Evolutionary conservation across 2,329 filamentous ascomycete species (phyloP).

Genomic region (Scortechinia acanthostroma): DNA sequence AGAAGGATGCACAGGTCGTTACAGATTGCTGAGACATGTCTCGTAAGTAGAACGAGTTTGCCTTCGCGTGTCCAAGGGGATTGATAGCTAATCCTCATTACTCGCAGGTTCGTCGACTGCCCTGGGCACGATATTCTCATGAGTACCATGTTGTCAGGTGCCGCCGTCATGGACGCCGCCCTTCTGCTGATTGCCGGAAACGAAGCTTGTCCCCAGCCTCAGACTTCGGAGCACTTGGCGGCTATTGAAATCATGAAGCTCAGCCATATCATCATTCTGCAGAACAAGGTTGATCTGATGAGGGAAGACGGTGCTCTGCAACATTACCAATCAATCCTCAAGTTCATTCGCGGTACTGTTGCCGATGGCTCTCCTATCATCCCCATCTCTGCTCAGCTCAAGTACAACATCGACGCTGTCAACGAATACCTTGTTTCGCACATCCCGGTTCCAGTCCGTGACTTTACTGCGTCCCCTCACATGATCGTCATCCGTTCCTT

Average conservation of each 20-base stretch:
- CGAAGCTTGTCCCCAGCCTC: conserved; percentile 94
- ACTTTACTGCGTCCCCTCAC: conserved; percentile 86
- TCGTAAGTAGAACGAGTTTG: conserved; percentile 59
- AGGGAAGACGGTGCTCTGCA: conserved; percentile 86
- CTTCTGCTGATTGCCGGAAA: conserved; percentile 94
- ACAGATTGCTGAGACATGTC: conserved; percentile 82
- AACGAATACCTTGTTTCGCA: conserved; percentile 85
- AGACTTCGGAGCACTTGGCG: conserved; percentile 96
- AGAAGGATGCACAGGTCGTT: conserved; percentile 81
- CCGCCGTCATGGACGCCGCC: conserved; percentile 98
- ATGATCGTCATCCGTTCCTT: conserved; percentile 98
- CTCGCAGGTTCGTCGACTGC: conserved; percentile 95
- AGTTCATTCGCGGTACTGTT: conserved; percentile 96
- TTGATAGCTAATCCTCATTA: no score
- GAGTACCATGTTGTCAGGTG: conserved; percentile 99
- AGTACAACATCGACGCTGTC: conserved; percentile 98
- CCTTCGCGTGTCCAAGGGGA: no score
- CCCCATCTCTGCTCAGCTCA: conserved; percentile 92
- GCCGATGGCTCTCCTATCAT: conserved; percentile 92
- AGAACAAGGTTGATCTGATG: conserved; percentile 99
- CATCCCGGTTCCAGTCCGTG: conserved; percentile 83
- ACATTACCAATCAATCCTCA: conserved; percentile 94
- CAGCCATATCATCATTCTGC: conserved; percentile 97
- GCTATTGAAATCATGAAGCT: conserved; percentile 99
- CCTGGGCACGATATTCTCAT: conserved; percentile 99